Base-by-base conservation (phyloP, 257 asterid species). In the Jaltomata sinuosa region DNA sequence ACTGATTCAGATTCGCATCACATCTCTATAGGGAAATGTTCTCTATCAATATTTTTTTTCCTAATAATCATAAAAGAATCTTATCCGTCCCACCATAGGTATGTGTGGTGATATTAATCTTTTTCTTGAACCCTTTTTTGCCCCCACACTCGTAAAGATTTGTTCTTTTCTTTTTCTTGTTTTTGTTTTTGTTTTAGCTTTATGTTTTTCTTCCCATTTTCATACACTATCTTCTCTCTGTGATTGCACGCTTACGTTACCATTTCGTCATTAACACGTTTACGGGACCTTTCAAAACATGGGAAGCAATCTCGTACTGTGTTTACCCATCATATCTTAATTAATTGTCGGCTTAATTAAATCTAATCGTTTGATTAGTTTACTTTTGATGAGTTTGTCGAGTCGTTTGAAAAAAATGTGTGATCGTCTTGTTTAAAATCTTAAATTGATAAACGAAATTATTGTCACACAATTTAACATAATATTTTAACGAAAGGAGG, bases 191-290 rank as follows among this genome's bases (percentile, higher is more conserved):
- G n/a, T 72, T 42, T 68, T 4, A 8, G 36, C 11, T 6, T 45
- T 3, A 6, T 22, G 10, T 1, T 42, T 76, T 25, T 69, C 45
- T 79, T 87, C 61, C 68, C 84, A 85, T 87, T 82, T 89, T 87
- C 85, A 83, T 53, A 84, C 86, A 89, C 85, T 82, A 80, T 61
- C 82, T 74, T 42, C 85, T 87, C 81, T 68, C 91, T 86, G 93
- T 87, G 86, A 90, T 89, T 92, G 94, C 90, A 91, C 90, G 88
- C 94, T 93, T 90, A 94, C 97, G 88, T 93, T 85, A 94, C 64
- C n/a, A 85, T 89, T 87, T 85, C 97, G 97, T 94, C 98, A 94
- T 86, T 89, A 18, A 89, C 82, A 91, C 88, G 92, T 89, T 86
- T 87, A 86, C 86, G 87, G 84, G 89, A 85, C 82, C 72, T 52